These are phyloP conservation scores for Paralagenidium karlingii DNA, from an alignment of 352 stramenopile genomes.

Conservation along the genomic window DNA sequence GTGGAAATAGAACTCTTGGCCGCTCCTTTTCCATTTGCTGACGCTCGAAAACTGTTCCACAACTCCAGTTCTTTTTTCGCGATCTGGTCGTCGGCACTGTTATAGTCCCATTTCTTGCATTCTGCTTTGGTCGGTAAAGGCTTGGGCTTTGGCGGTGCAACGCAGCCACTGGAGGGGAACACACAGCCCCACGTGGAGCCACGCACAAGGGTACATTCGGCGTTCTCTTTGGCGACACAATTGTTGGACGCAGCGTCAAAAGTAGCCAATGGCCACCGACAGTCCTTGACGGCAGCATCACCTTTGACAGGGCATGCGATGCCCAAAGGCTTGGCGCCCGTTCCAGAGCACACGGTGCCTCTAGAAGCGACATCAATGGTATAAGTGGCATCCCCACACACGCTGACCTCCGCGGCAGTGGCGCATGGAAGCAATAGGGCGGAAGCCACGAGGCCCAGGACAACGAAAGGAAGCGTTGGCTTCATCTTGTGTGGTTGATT, in stretches of 20 bases:
- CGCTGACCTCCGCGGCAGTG: conserved; percentile 23
- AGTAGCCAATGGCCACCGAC: conserved; percentile 2
- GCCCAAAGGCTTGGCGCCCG: conserved; percentile 3
- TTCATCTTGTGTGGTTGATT: no score
- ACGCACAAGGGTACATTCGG: conserved; percentile 9
- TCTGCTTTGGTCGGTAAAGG: no score
- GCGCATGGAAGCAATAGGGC: no score
- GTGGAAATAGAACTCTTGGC: no score
- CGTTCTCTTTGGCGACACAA: conserved; percentile 8
- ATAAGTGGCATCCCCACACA: conserved; percentile 33
- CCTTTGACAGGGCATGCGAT: conserved; percentile 8
- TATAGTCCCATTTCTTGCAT: no score
- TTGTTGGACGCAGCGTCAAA: conserved; percentile 1
- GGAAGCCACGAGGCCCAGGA: no score
- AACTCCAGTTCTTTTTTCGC: no score
- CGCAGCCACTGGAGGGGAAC: conserved; percentile 16
- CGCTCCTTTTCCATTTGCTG: no score
- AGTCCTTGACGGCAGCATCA: conserved; percentile 2
- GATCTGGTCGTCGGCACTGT: no score
- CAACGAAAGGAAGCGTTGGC: no score
- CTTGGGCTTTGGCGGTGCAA: no score
- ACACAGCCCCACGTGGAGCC: conserved; percentile 17
- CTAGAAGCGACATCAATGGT: conserved; percentile 11
- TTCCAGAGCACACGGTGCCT: conserved; percentile 15
- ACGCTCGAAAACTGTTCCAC: no score